Conservation (phyloP, 2,329 filamentous ascomycete species). For the Orbilia brochopaga region DNA sequence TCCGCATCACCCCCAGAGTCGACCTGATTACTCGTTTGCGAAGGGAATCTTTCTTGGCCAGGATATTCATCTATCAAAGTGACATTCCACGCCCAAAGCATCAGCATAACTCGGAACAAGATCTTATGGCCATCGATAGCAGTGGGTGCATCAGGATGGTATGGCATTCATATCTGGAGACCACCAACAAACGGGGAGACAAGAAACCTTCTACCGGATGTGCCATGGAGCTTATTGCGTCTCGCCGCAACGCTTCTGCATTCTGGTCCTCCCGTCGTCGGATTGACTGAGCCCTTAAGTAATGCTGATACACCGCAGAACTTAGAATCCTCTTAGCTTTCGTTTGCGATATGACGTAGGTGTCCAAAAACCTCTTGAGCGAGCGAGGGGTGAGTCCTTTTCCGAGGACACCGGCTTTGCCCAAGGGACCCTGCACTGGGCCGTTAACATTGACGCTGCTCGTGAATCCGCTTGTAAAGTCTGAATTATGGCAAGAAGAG, state of each 20-base stretch:
- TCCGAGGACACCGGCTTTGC: constrained; percentile 44
- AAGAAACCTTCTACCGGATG: constrained; percentile 78
- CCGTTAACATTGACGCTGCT: constrained; percentile 51
- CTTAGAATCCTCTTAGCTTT: constrained; percentile 92
- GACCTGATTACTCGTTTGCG: constrained; percentile 55
- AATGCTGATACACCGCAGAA: constrained; percentile 94
- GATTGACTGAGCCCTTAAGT: constrained; percentile 80
- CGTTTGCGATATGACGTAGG: constrained; percentile 95
- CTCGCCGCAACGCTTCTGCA: constrained; percentile 59
- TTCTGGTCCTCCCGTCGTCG: constrained; percentile 79
- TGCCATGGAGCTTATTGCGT: constrained; percentile 60
- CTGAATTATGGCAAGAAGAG: constrained; percentile 51
- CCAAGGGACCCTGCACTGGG: constrained; percentile 51
- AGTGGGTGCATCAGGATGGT: background rate
- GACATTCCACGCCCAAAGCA: background rate
- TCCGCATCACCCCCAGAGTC: constrained; percentile 53
- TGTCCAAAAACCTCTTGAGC: constrained; percentile 88
- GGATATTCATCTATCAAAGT: constrained; percentile 65
- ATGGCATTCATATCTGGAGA: background rate
- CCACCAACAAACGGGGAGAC: background rate
- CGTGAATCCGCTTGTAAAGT: constrained; percentile 53
- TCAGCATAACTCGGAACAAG: background rate
- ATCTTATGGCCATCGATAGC: background rate
- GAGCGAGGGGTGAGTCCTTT: constrained; percentile 53
- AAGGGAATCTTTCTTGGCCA: constrained; percentile 64